A percentile compares a stretch with the other conserved stretches of the same genome.
These are phyloP conservation scores for Gossypium mustelinum DNA, from an alignment of 345 rosid species.

Conservation along the genomic window DNA sequence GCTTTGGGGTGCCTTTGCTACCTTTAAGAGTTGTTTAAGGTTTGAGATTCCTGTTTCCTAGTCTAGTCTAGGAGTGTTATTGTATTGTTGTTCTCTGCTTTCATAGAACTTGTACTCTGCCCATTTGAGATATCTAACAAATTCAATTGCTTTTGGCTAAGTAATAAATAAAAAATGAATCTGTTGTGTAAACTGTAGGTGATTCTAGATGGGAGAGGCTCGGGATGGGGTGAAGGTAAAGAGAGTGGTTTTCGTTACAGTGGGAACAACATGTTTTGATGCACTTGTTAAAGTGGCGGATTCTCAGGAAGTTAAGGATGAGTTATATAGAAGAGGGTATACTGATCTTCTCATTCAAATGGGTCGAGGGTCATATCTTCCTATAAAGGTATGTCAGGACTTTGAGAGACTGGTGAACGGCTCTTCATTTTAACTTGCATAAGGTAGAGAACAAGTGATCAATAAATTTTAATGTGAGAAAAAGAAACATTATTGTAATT, in stretches of 20 bases:
- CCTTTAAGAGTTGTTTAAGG: neutral
- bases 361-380: slow-evolving; percentile 72
- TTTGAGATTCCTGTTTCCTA: neutral
- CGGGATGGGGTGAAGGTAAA: slow-evolving; percentile 25
- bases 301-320: slow-evolving; percentile 49
- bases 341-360: slow-evolving; percentile 80
- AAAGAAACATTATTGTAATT: neutral
- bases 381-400: slow-evolving; percentile 47
- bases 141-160: neutral
- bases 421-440: neutral
- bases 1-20: neutral
- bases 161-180: neutral
- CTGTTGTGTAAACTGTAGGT: neutral
- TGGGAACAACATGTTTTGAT: slow-evolving; percentile 88
- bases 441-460: neutral
- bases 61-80: neutral
- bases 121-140: neutral
- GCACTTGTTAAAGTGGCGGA: slow-evolving; percentile 63
- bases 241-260: slow-evolving; percentile 72
- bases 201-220: slow-evolving; percentile 26
- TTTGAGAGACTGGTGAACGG: neutral
- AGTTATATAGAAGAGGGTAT: slow-evolving; percentile 55
- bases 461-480: neutral
- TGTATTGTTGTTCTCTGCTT: neutral
- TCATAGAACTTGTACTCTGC: neutral